Base-by-base conservation (phyloP, 2,329 filamentous ascomycete genomes). In the Penicillium sp. region DNA sequence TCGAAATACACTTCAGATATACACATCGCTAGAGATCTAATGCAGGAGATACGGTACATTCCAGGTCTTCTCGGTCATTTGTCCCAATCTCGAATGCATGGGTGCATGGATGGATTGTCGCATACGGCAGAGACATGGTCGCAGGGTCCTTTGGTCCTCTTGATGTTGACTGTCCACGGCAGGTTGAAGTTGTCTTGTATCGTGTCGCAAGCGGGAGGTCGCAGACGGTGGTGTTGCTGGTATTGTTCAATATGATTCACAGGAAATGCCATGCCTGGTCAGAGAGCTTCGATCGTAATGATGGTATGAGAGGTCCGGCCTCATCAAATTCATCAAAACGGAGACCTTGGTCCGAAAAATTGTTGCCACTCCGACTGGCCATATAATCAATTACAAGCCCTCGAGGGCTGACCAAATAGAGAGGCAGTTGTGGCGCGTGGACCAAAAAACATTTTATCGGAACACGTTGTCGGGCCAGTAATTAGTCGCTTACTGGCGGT, bases 401-500 rank as follows among this genome's bases (percentile, higher is more conserved):
- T 35, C n/a, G 22, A 44, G 30, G 39, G 46, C 24, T 43, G 39
- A 22, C 24, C 28, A 48, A 20, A 28, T 16, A n/a, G 30, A 20
- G 30, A 11, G 13, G 5, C 14, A 35, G 18, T 10, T n/a, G 38
- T 46, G 43, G 22, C 43, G 43, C 35, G 20, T 41, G 30, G 48
- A 33, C 28, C 33, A 22, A 35, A 11, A 41, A 14, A 25, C 33
- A 28, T 39, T 25, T 28, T 8, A 24, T 30, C 4, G 25, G 36
- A 28, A 28, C 38, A 41, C 20, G 5, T 24, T 24, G 44, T 25
- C 18, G 39, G 47, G 40, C 52, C 52, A 51, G 52, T 48, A 48
- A 41, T 35, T 11, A 33, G 52, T 25, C 49, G 45, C 28, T 41
- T 45, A 46, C 41, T 45, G 30, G 44, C 33, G 20, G 35, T 40